Evolutionary conservation across 108 stramenopile genomes (phyloP).

Genomic region (Pseudonitzschia delicatissima): DNA sequence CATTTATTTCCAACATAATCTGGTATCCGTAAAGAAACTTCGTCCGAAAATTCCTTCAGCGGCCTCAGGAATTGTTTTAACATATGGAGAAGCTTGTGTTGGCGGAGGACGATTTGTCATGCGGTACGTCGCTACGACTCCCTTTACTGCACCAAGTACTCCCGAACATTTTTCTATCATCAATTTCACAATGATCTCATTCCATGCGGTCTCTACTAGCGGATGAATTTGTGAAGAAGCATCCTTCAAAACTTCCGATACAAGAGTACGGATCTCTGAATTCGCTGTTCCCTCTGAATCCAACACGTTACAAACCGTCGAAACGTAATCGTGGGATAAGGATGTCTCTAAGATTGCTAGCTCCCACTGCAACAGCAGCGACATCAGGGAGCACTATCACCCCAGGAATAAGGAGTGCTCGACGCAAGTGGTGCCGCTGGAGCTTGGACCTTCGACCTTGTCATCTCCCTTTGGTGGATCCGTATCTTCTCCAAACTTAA

Average conservation of each 20-base stretch:
- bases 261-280: constrained; percentile 45
- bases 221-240: constrained; percentile 66
- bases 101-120: constrained; percentile 91
- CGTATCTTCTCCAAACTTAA: constrained; percentile 59
- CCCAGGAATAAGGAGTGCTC: constrained; percentile 67
- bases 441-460: constrained; percentile 27
- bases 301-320: constrained; percentile 44
- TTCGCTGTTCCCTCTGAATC: constrained; percentile 34
- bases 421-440: constrained; percentile 17
- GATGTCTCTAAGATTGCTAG: constrained; percentile 68
- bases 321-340: constrained; percentile 63
- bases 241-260: constrained; percentile 62
- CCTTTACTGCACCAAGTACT: constrained; percentile 82
- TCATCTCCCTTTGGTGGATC: constrained; percentile 12
- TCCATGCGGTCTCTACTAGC: constrained; percentile 68
- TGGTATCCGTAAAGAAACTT: constrained; percentile 62
- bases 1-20: constrained; percentile 66
- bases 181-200: constrained; percentile 69
- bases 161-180: constrained; percentile 66
- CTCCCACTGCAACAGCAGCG: constrained; percentile 84
- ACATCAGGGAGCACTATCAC: constrained; percentile 67
- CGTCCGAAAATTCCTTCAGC: constrained; percentile 66
- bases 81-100: constrained; percentile 80
- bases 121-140: constrained; percentile 88
- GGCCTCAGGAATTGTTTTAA: constrained; percentile 73